Evolutionary conservation across 225 moss, liverwort and hornwort genomes (phyloP), one percentile per base, ranked within the genome.

Genomic region (Asterella californica): DNA sequence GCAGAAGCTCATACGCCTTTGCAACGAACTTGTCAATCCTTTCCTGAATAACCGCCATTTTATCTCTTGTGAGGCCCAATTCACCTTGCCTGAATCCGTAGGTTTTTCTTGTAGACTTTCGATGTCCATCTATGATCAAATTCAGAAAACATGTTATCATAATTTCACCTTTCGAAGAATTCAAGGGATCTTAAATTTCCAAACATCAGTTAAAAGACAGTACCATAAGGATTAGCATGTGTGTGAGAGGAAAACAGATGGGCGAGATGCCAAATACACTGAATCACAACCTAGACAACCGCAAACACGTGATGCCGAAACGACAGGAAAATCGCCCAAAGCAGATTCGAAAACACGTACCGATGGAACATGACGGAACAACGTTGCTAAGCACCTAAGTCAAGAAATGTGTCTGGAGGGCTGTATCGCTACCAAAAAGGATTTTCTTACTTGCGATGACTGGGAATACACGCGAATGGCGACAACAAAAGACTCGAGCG

Each of bases 1-100:
- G 88, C 85, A 97, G 74, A 64, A 97, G 94, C 82, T 91, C 84
- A 36, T 92, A 86, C 37, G 90, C 94, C 80, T 81, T 85, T 10
- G 80, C 85, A 78, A 94, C 96, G 85, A 91, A 96, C 32, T 79
- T 65, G 76, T 93, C 90, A 54, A 96, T 88, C 45, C 82, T 89
- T 54, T 89, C 77, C 86, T 96, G 96, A 69, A 91, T 90, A 83
- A 83, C 88, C 27, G 81, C 49, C 61, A 93, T 79, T 72, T 87
- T 83, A 24, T 94, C 93, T 54, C 85, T 85, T 72, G 90, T 88
- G 79, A 94, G 84, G 54, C 93, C 90, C 71, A 93, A 83, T 50
- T 90, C 80, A 83, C 91, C 88, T 74, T 90, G 88, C 88, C 84
- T 91, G 48, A 88, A 82, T 83, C 79, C 91, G 79, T 87, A 89